phyloP scores from a whole-genome alignment of 1,284 basidiomycete genomes.

The Wallemia hederae region DNA sequence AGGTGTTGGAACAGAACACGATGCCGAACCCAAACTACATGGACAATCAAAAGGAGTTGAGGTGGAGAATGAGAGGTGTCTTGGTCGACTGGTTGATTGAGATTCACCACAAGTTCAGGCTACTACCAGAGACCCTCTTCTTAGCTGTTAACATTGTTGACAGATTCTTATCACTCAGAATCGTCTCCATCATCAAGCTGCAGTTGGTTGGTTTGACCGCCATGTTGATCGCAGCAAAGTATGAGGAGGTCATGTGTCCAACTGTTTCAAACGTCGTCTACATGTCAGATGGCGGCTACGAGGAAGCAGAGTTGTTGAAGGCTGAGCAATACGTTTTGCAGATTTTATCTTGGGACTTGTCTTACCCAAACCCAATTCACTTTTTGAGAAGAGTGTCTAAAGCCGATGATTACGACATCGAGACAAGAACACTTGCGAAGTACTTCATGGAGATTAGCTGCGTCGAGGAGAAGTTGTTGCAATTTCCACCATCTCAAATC shows the following conservation, averaged over 20 bases:
- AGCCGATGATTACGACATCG: constrained; percentile 80
- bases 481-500: constrained; percentile 50
- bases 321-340: constrained; percentile 82
- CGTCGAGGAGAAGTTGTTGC: constrained; percentile 59
- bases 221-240: constrained; percentile 78
- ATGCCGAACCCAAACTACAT: constrained; percentile 75
- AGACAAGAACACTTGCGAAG: constrained; percentile 70
- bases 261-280: constrained; percentile 61
- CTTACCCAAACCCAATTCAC: constrained; percentile 77
- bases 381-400: constrained; percentile 77
- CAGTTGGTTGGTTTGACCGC: constrained; percentile 85
- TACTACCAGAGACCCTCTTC: constrained; percentile 86
- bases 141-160: constrained; percentile 85
- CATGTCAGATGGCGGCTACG: constrained; percentile 67
- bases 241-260: constrained; percentile 83
- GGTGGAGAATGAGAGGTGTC: constrained; percentile 81
- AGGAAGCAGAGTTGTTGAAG: constrained; percentile 59
- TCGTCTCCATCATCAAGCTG: constrained; percentile 69
- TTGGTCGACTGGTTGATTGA: constrained; percentile 93
- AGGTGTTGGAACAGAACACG: constrained; percentile 34
- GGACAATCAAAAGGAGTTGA: constrained; percentile 61
- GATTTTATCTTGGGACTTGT: constrained; percentile 69
- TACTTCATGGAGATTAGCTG: constrained; percentile 72
- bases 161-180: constrained; percentile 69
- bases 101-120: constrained; percentile 72